These are phyloP conservation scores for Diaporthe eres DNA, from an alignment of 2,329 filamentous ascomycete genomes.

Conservation along the genomic window DNA sequence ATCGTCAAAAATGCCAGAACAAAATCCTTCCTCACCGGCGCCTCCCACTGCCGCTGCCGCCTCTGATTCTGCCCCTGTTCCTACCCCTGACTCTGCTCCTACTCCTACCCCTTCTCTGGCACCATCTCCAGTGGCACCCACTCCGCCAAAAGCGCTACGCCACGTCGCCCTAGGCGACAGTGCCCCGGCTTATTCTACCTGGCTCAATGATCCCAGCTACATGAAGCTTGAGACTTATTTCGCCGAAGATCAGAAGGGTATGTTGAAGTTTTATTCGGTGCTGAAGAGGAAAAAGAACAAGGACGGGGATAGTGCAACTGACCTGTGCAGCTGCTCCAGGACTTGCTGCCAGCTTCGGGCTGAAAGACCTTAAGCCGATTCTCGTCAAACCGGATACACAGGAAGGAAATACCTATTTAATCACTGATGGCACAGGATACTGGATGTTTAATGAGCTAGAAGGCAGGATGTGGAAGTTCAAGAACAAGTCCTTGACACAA, in stretches of 20 bases:
- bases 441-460: neutral
- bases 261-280: neutral
- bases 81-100: too few species aligned
- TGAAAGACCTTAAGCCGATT: neutral
- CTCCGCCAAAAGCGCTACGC: neutral
- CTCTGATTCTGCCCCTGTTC: neutral
- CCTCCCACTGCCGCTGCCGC: neutral
- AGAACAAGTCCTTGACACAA: neutral
- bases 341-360: neutral
- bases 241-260: neutral
- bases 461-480: neutral
- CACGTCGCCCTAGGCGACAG: neutral
- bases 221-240: neutral
- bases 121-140: neutral
- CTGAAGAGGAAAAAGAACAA: neutral
- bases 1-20: neutral
- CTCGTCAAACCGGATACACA: neutral
- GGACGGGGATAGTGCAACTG: neutral
- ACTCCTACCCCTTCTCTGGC: neutral
- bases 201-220: neutral
- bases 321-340: neutral
- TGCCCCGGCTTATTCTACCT: neutral
- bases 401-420: neutral
- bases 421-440: neutral
- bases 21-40: neutral